Conservation (phyloP, 495 filamentous ascomycete species). For the Neurospora sp. region DNA sequence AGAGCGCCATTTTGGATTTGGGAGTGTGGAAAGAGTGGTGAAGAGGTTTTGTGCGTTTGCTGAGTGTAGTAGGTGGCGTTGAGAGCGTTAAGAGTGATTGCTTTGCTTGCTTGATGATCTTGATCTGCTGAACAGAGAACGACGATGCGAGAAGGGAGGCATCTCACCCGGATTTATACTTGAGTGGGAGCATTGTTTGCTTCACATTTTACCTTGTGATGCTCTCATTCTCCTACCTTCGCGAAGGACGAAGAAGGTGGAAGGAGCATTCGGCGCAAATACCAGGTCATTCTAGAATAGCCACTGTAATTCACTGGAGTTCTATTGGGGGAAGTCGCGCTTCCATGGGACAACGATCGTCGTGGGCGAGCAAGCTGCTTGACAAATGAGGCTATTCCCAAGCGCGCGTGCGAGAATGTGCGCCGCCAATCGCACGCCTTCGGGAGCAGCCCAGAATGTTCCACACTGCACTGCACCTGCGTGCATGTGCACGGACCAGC, state of each 20-base stretch:
- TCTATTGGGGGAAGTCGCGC: not conserved
- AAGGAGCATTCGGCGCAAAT: not conserved
- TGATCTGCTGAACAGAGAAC: conserved; percentile 3
- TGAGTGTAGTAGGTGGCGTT: conserved; percentile 1
- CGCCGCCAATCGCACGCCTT: not conserved
- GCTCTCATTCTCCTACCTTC: not conserved
- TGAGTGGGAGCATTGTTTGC: not conserved
- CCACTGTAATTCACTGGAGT: not conserved
- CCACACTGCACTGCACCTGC: not conserved
- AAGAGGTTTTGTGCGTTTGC: conserved; percentile 3
- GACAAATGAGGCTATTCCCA: not conserved
- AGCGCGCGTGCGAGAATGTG: not conserved
- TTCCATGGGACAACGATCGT: not conserved
- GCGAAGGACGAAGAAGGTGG: not conserved
- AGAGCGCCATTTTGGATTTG: conserved; percentile 52
- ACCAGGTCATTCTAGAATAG: not conserved
- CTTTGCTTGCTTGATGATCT: conserved; percentile 11
- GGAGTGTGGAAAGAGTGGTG: not conserved
- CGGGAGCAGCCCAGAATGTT: not conserved
- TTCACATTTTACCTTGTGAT: not conserved
- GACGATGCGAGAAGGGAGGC: not conserved
- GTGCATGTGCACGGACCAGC: not conserved
- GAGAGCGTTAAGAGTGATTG: not conserved
- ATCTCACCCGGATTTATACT: not conserved
- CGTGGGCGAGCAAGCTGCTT: not conserved